Evolutionary conservation across 768 basidiomycete species (phyloP), one percentile per base, ranked within the genome.

Genomic region (Mrakia hoshinonis): DNA sequence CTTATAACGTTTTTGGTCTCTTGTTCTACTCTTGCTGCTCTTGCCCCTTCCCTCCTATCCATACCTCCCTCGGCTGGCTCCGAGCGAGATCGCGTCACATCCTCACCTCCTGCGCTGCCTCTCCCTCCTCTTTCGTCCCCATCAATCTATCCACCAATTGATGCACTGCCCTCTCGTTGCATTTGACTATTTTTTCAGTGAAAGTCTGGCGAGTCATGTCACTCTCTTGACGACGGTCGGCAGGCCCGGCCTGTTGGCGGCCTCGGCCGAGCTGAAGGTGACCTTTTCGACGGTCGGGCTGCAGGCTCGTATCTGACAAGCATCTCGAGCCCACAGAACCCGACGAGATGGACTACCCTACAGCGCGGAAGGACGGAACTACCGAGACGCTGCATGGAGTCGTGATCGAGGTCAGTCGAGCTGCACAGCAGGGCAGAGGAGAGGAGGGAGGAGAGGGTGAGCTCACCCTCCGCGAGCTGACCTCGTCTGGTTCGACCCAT

Each of bases 341-440:
- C 13, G 38, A 36, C 0, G 13, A 31, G n/a, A n/a, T 67, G 48
- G 36, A 22, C 36, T 69, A 69, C 31, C 68, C 68, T 15, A 52
- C 34, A 22, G 49, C 68, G 10, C 55, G 61, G 18, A 63, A 63
- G 24, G 68, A 69, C n/a, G 68, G 49, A 3, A 69, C 68, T 5
- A 39, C 47, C 38, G 61, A 55, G 10, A 29, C 38, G 7, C 54
- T 54, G 7, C 70, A 71, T 66, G 63, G 62, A 4, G 38, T 71
- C 13, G 49, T 52, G 52, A 54, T 71, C 10, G 24, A 64, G 64
- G 70, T 71, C 34, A 48, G 70, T 38, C 0, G 22, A 54, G 20
- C n/a, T n/a, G n/a, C n/a, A n/a, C n/a, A n/a, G n/a, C n/a, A n/a
- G n/a, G n/a, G n/a, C n/a, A n/a, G n/a, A n/a, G 11, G 11, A 34